Evolutionary conservation across 2,329 filamentous ascomycete genomes (phyloP), one percentile per base, ranked within the genome.

Genomic region (Dendryphion nanum): DNA sequence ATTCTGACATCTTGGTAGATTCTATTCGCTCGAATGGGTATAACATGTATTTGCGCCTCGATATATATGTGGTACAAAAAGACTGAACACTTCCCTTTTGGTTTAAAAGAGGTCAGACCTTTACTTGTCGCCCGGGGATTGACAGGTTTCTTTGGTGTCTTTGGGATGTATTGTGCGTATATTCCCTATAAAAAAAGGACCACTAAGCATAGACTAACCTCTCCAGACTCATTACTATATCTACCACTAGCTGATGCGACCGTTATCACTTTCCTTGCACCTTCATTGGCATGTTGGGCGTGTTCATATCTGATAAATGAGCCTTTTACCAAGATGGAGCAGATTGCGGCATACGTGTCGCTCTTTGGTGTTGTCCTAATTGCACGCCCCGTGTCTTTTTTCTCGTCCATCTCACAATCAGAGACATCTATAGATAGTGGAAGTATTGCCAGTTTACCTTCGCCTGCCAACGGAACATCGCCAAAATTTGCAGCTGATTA

Each of bases 181-280:
- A 20, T 19, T 10, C 21, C 7, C 18, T 29, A 17, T 24, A 30
- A 10, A n/a, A 8, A 14, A 8, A 16, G 12, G 16, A n/a, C 8
- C n/a, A 26, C 23, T 26, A 8, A 13, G 29, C 10, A 30, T 30
- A 13, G 10, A n/a, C 17, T 19, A 33, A 35, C 10, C 12, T 6
- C 13, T 5, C 6, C 39, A 75, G 73, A 82, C 53, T 83, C 80
- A 6, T 68, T 86, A 40, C 77, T 86, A 57, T 94, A 94, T 53
- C 77, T 95, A 3, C 86, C 88, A 0, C 75, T 95, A 2, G 85
- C 88, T 13, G 89, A 95, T 61, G 89, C 89, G 2, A 93, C 87
- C 0, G 89, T 95, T 21, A 84, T 96, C 37, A 93, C 88, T 6
- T 96, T 95, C 59, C 75, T 95, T 5, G 80, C 85, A 0, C 90